Base-by-base conservation (phyloP, 2,329 filamentous ascomycete species). In the Phialocephala sp. region DNA sequence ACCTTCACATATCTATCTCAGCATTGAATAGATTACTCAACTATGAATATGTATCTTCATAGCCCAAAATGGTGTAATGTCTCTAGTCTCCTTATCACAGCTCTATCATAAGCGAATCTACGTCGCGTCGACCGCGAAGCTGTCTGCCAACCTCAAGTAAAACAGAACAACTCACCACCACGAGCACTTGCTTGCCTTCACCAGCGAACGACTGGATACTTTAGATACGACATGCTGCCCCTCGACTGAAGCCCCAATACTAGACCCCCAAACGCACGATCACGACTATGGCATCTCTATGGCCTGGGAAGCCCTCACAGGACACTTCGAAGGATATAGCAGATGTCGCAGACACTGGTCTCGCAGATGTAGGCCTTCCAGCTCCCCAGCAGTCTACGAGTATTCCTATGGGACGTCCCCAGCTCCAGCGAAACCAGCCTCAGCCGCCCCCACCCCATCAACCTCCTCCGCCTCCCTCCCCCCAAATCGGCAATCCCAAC, bases 311-410 rank as follows among this genome's bases (percentile, higher is more conserved):
- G 36, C 45, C 67, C 4, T 45, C 71, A 54, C 55, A 57, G 20
- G 65, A 68, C 35, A 22, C 66, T 24, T n/a, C 61, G 35, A 72
- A 68, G 65, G 72, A 73, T 59, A 59, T 68, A 18, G 66, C 73
- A 55, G 80, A 83, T 71, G 76, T 81, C 11, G 76, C 77, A 66
- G 80, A 83, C 65, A 80, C 81, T 35, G 80, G 80, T 8, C 75
- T 80, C 18, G 69, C 76, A 66, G 74, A 78, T 59, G 71, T 77
- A 54, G 77, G 77, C 20, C 72, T 73, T 8, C 69, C 70, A 61
- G 61, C 70, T 60, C 70, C 50, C 32, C 50, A 54, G 24, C 50
- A 54, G 8, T 59, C 66, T n/a, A 64, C 63, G 18, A 66, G 67
- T 60, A 59, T 71, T 39, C 69, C 75, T 15, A 72, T 70, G 61